Evolutionary conservation across 768 basidiomycete genomes (phyloP), one percentile per base, ranked within the genome.

Genomic region (Krasilnikovozyma curviuscula): DNA sequence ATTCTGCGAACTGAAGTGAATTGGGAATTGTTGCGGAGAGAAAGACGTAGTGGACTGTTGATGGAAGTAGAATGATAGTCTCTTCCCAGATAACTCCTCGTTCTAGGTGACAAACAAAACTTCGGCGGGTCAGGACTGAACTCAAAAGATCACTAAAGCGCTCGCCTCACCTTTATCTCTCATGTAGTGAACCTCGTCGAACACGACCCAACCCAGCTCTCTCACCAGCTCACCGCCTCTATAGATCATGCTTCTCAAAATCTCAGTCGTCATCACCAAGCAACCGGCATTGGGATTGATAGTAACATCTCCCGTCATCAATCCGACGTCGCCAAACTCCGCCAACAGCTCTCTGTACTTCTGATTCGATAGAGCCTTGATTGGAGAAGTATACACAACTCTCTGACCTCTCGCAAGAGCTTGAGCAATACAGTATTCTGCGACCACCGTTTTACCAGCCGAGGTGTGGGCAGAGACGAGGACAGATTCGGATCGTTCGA

Each of bases 111-210:
- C 44, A 5, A 14, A 45, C 14, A 9, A 19, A 3, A 12, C 33
- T 12, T 34, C 33, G 32, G 12, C n/a, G 21, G 21, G n/a, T n/a
- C n/a, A n/a, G n/a, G n/a, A n/a, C n/a, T 18, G 16, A 16, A 25
- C 40, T 18, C 18, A 5, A 23, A 21, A 25, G 40, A 7, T 25
- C 16, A 14, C 5, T 14, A 10, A 23, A 46, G 23, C 18, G 27
- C 21, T 16, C 19, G 27, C 12, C 12, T n/a, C 14, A 69, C 69
- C 69, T 59, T 86, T 86, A 70, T 97, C 93, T 52, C 93, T 80
- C 93, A 97, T 98, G 67, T 97, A 98, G 62, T 98, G 93, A 53
- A 98, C 93, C 67, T 98, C 93, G 62, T 98, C 93, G 64, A 97
- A 98, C 55, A 98, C 77, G 48, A 97, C 91, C 93, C 93, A 98